phyloP scores from a whole-genome alignment of 176 grass and related monocot genomes.

The Hordeum marinum region DNA sequence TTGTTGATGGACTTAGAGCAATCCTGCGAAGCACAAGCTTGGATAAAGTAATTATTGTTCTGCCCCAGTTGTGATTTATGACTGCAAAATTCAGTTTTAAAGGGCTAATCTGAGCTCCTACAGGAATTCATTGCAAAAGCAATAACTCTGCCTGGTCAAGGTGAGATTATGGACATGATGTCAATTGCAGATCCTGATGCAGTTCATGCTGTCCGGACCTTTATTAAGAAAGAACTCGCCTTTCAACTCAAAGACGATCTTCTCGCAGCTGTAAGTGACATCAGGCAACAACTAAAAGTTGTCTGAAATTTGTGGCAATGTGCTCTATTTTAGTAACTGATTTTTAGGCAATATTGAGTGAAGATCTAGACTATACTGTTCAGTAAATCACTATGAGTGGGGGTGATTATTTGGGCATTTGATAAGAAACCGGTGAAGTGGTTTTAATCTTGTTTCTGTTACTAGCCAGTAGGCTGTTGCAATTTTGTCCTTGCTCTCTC shows the following conservation, averaged over 20 bases:
- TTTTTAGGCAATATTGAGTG: background rate
- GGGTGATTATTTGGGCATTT: background rate
- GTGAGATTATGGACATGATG: constrained; percentile 99
- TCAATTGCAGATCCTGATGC: constrained; percentile 93
- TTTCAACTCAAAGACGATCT: constrained; percentile 78
- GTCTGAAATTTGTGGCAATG: background rate
- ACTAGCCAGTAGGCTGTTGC: background rate
- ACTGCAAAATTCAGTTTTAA: background rate
- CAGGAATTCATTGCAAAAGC: constrained; percentile 98
- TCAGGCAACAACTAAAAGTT: background rate
- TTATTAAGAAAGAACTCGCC: constrained; percentile 85
- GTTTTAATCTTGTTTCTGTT: background rate
- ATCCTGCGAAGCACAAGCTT: constrained; percentile 67
- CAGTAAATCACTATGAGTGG: background rate
- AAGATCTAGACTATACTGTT: background rate
- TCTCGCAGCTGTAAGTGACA: constrained; percentile 65
- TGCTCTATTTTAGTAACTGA: background rate
- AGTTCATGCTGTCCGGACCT: constrained; percentile 86
- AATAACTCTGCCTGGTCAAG: constrained; percentile 93
- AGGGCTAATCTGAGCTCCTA: constrained; percentile 9
- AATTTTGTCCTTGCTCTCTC: background rate
- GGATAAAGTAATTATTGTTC: constrained; percentile 64
- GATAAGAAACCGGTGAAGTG: background rate
- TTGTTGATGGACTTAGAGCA: constrained; percentile 79
- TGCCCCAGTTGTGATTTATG: background rate